Conservation (phyloP, 768 basidiomycete species). For the Collybia mongolica region DNA sequence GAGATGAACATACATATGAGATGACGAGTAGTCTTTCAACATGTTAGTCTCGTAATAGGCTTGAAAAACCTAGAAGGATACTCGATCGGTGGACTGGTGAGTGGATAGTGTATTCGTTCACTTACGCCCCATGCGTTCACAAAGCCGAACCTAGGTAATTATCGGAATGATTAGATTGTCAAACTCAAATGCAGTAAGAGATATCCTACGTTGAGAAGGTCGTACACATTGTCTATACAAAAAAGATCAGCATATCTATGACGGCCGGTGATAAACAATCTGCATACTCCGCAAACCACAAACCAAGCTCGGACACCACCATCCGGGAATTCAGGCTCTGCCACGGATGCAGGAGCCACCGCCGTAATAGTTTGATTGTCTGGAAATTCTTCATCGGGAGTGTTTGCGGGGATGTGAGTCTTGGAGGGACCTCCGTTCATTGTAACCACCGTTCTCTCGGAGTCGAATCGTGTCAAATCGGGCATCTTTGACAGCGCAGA, state of each 20-base stretch:
- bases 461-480: too few species aligned
- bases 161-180: neutral
- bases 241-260: neutral
- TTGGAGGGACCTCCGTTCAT: too few species aligned
- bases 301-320: conserved; percentile 45
- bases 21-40: conserved; percentile 41
- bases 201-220: conserved; percentile 38
- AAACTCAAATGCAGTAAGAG: neutral
- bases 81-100: neutral
- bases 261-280: neutral
- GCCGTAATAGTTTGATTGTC: too few species aligned
- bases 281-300: conserved; percentile 34
- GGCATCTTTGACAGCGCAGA: too few species aligned
- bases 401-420: too few species aligned
- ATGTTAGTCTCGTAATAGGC: conserved; percentile 52
- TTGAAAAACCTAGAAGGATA: conserved; percentile 49
- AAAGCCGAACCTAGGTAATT: conserved; percentile 42
- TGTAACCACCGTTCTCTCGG: too few species aligned
- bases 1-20: conserved; percentile 45
- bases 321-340: conserved; percentile 37
- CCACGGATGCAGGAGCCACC: too few species aligned
- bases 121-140: conserved; percentile 58
- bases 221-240: conserved; percentile 16
- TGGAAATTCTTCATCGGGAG: too few species aligned
- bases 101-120: neutral